Evolutionary conservation across 768 basidiomycete genomes (phyloP).

Genomic region (Aureoboletus auriporus): DNA sequence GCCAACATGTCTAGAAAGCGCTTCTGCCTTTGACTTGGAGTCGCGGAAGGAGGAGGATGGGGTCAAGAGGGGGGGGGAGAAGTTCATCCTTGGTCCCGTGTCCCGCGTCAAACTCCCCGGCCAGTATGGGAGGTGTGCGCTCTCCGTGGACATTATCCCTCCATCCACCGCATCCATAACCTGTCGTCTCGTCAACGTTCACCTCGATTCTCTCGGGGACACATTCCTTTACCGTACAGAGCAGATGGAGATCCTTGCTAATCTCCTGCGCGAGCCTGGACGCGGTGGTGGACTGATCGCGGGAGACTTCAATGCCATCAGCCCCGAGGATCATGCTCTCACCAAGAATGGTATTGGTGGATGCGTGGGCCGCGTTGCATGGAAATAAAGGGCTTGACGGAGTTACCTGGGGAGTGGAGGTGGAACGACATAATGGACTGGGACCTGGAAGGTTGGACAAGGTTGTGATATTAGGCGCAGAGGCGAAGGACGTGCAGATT

Average conservation of each 20-base stretch:
- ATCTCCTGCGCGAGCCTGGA: constrained; percentile 37
- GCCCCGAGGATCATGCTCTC: constrained; percentile 26
- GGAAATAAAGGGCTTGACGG: background rate
- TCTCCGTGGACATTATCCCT: background rate
- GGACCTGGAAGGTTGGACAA: background rate
- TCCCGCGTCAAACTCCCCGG: background rate
- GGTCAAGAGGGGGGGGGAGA: too few species aligned
- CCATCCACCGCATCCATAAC: background rate
- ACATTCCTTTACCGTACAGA: background rate
- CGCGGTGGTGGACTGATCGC: constrained; percentile 41
- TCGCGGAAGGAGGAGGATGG: too few species aligned
- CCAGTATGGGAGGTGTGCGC: background rate
- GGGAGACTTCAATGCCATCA: constrained; percentile 46
- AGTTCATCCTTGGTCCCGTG: too few species aligned
- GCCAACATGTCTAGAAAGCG: background rate
- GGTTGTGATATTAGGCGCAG: background rate
- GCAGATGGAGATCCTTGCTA: constrained; percentile 16
- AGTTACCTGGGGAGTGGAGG: background rate
- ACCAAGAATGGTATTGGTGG: background rate
- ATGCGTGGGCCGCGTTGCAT: background rate
- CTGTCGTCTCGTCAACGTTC: background rate
- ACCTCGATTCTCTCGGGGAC: background rate
- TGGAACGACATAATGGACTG: too few species aligned
- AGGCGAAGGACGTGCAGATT: background rate
- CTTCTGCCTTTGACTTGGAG: background rate